Evolutionary conservation across 2,329 filamentous ascomycete species (phyloP).

Genomic region (Geosmithia morbida): DNA sequence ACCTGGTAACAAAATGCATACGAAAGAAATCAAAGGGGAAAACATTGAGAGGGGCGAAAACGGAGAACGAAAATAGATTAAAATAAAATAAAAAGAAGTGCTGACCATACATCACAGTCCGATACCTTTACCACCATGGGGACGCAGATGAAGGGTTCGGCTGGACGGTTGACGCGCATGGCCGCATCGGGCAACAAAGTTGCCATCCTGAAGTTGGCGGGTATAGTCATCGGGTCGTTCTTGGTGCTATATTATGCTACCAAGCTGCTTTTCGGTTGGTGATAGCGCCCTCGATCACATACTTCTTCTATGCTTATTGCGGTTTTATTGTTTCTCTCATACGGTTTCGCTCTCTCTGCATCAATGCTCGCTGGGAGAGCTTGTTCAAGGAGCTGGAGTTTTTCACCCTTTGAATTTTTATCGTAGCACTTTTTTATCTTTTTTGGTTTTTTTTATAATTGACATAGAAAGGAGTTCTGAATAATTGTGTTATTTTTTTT

Average conservation of each 20-base stretch:
- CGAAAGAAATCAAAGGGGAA: too few relatives aligned
- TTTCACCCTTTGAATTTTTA: neutral
- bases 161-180: constrained; percentile 73
- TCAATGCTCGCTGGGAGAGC: neutral
- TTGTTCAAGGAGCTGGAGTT: too few relatives aligned
- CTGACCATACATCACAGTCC: constrained; percentile 33
- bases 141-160: constrained; percentile 70
- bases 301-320: too few relatives aligned
- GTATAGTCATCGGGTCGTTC: constrained; percentile 60
- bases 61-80: too few relatives aligned
- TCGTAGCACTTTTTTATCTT: neutral
- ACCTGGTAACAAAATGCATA: neutral
- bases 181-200: constrained; percentile 81
- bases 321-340: too few relatives aligned
- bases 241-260: constrained; percentile 63
- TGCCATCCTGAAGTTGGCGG: constrained; percentile 79
- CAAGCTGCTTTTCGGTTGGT: constrained; percentile 38
- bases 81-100: too few relatives aligned
- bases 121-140: constrained; percentile 87
- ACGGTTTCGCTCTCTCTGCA: neutral
- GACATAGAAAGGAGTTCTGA: too few relatives aligned
- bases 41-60: too few relatives aligned
- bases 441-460: too few relatives aligned
- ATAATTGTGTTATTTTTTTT: constrained; percentile 1
- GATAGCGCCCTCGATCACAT: neutral